Evolutionary conservation across 495 filamentous ascomycete species (phyloP), one percentile per base, ranked within the genome.

Genomic region (Hypoxylon trugodes): DNA sequence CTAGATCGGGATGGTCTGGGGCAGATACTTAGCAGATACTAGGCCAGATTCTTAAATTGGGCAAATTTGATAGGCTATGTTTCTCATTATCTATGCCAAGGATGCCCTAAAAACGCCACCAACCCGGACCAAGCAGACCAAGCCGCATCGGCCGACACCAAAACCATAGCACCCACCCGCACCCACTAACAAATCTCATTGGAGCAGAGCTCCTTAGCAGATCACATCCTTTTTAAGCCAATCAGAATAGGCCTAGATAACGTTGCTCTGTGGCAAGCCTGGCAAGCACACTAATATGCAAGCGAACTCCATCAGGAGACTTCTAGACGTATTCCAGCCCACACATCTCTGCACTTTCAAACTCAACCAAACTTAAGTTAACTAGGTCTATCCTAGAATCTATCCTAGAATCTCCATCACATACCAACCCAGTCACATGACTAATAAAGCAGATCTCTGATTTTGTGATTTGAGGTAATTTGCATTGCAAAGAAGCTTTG

Each of bases 71-170:
- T 59, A 60, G 55, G 55, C 43, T 43, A 18, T 16, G 15, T 9
- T 30, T 55, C 22, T 49, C 32, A 59, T 56, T 50, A 55, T 38
- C 32, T 64, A 46, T 18, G 54, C 61, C 61, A 65, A 65, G 61
- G 49, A 36, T n/a, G n/a, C n/a, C n/a, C n/a, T n/a, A n/a, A n/a
- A n/a, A n/a, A n/a, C n/a, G n/a, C n/a, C n/a, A n/a, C n/a, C n/a
- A n/a, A n/a, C n/a, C n/a, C n/a, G 26, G 6, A 37, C 19, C 32
- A 26, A 43, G 9, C 1, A 19, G 25, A 53, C 61, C 54, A 59
- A 66, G 43, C 37, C 42, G 16, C 25, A 45, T 38, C 18, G 54
- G 37, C 60, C 38, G 52, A 58, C 26, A 21, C 46, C 24, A 64
- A 46, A 25, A 35, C 26, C 15, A 3, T 12, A 42, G 54, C 33